A percentile compares a stretch with the other conserved stretches of the same genome.
phyloP scores from a whole-genome alignment of 768 basidiomycete species.

The Brasilioporus rufonigricans region DNA sequence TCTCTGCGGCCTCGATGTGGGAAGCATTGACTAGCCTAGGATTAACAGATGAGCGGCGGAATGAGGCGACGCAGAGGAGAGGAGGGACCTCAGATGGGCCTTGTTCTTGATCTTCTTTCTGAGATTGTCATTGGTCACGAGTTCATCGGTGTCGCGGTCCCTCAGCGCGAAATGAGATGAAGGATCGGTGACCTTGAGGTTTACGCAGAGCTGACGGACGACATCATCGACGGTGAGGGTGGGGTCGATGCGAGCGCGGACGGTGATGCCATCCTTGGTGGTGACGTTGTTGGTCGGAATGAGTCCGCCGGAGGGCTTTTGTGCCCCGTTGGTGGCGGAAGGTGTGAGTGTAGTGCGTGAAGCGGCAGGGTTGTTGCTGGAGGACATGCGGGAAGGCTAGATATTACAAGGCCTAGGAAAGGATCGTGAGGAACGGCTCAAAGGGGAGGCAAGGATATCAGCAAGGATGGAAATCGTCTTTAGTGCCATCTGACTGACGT shows the following conservation, averaged over 20 bases:
- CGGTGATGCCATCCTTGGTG: conserved; percentile 68
- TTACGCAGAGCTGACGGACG: conserved; percentile 77
- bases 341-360: conserved; percentile 27
- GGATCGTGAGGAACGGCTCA: conserved; percentile 3
- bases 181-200: conserved; percentile 74
- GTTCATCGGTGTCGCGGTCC: conserved; percentile 71
- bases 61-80: not conserved
- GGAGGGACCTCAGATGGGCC: conserved; percentile 68
- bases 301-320: conserved; percentile 45
- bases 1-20: conserved; percentile 74
- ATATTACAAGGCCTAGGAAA: not conserved
- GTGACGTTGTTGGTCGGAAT: conserved; percentile 86
- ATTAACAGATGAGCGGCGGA: not conserved
- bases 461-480: conserved; percentile 44
- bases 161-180: conserved; percentile 73
- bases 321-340: conserved; percentile 33
- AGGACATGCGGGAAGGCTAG: too few species aligned
- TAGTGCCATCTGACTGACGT: conserved; percentile 54
- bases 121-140: conserved; percentile 87
- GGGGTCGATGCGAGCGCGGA: conserved; percentile 83
- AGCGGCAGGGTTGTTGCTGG: conserved; percentile 29
- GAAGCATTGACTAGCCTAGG: conserved; percentile 77
- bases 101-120: conserved; percentile 78
- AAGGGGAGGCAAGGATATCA: conserved; percentile 30
- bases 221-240: conserved; percentile 83